phyloP scores from a whole-genome alignment of 306 rosid species.

The Cucurbita ficifolia region DNA sequence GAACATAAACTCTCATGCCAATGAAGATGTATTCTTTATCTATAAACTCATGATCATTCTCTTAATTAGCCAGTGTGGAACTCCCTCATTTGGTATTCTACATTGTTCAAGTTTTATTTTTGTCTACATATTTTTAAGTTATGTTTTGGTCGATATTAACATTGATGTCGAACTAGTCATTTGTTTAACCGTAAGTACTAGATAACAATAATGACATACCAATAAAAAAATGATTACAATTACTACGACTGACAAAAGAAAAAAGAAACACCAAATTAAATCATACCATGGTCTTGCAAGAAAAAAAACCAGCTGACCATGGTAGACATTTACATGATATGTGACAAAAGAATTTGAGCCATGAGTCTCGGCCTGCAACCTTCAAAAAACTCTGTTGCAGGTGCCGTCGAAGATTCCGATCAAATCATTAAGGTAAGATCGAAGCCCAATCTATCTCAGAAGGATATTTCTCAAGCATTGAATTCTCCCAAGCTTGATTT shows the following conservation, averaged over 20 bases:
- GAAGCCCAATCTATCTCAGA: slow-evolving; percentile 97
- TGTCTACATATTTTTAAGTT: not conserved
- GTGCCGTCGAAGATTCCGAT: slow-evolving; percentile 7
- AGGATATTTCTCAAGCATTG: slow-evolving; percentile 51
- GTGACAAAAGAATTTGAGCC: slow-evolving; percentile 2
- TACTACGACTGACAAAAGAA: not conserved
- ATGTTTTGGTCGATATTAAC: not conserved
- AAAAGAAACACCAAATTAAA: not conserved
- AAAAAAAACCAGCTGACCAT: slow-evolving; percentile 49
- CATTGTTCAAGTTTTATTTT: not conserved
- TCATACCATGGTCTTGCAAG: slow-evolving; percentile 39
- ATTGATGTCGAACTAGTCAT: not conserved
- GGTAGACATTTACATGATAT: slow-evolving; percentile 35
- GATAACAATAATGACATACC: not conserved
- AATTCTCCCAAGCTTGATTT: slow-evolving; percentile 34
- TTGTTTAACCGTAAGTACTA: not conserved
- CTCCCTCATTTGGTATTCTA: too few species aligned
- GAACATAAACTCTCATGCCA: too few species aligned
- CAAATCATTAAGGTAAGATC: slow-evolving; percentile 18
- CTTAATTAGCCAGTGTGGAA: not conserved
- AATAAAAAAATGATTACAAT: not conserved
- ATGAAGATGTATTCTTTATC: too few species aligned
- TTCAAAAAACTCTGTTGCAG: slow-evolving; percentile 60
- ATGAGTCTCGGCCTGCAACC: slow-evolving; percentile 36
- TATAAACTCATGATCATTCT: too few species aligned